Percentiles rank a stretch among this genome's conserved stretches.
Evolutionary conservation across 306 rosid species (phyloP).

Genomic region (Lathyrus aphaca): DNA sequence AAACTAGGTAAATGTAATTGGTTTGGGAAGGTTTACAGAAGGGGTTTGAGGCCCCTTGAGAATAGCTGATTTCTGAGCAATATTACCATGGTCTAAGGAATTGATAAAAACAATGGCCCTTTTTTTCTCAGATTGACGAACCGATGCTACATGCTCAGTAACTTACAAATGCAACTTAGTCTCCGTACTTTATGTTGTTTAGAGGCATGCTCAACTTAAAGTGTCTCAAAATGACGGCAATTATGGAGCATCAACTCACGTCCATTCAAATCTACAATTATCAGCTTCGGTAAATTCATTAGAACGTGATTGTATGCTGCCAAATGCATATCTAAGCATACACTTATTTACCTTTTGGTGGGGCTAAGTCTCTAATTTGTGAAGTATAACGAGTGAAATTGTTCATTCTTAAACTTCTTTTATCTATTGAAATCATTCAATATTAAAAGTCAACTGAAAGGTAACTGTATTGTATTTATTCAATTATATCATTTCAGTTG

Average conservation of each 20-base stretch:
- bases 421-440: not conserved
- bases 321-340: too few species aligned
- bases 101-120: not conserved
- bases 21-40: slow-evolving; percentile 51
- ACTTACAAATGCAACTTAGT: not conserved
- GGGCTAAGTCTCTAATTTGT: not conserved
- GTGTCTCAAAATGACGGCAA: slow-evolving; percentile 17
- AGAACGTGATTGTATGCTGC: not conserved
- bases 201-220: slow-evolving; percentile 22
- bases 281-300: not conserved
- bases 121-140: not conserved
- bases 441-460: not conserved
- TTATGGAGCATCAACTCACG: not conserved
- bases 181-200: not conserved
- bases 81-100: not conserved
- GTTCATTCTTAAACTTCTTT: not conserved
- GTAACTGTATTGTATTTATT: not conserved
- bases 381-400: not conserved
- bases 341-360: not conserved
- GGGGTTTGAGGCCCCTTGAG: slow-evolving; percentile 35
- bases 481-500: not conserved
- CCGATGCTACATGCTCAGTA: not conserved
- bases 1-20: slow-evolving; percentile 12
- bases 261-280: not conserved
- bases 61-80: slow-evolving; percentile 22